These are phyloP conservation scores for Cyclotella choctawhatcheeana DNA, from an alignment of 108 stramenopile genomes.

Conservation along the genomic window DNA sequence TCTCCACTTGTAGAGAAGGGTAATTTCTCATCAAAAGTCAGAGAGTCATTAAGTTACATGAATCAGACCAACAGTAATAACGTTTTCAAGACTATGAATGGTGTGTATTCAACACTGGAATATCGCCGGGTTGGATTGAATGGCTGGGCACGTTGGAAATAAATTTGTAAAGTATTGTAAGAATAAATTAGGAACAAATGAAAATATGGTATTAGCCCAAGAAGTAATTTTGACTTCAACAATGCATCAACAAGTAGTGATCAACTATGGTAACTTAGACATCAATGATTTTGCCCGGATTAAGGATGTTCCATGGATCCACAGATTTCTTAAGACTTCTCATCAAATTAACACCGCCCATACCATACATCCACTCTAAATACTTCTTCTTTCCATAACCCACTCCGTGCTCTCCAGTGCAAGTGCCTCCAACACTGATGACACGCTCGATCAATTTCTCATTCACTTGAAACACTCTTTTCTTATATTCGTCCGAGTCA, in stretches of 20 bases:
- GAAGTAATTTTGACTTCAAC: too few relatives aligned
- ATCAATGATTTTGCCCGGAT: slow-evolving; percentile 92
- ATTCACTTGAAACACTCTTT: slow-evolving; percentile 66
- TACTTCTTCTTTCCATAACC: slow-evolving; percentile 93
- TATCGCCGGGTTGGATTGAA: slow-evolving; percentile 45
- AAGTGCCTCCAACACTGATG: slow-evolving; percentile 88
- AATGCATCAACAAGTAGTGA: too few relatives aligned
- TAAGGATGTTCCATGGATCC: slow-evolving; percentile 91
- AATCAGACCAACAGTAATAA: slow-evolving; percentile 17
- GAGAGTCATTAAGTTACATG: slow-evolving; percentile 44
- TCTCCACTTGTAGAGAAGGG: slow-evolving; percentile 77
- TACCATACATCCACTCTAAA: slow-evolving; percentile 80
- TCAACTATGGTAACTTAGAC: too few relatives aligned
- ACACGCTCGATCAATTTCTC: slow-evolving; percentile 69
- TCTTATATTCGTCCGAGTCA: slow-evolving; percentile 75
- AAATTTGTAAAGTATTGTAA: slow-evolving; percentile 7
- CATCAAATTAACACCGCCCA: slow-evolving; percentile 89
- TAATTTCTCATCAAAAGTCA: slow-evolving; percentile 66
- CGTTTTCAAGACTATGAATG: slow-evolving; percentile 22
- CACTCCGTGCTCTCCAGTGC: slow-evolving; percentile 98
- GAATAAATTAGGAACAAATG: not conserved
- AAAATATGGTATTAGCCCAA: not conserved
- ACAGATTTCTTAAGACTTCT: slow-evolving; percentile 80
- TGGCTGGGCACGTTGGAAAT: slow-evolving; percentile 28
- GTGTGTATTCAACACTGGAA: slow-evolving; percentile 19